These are phyloP conservation scores for Fusarium sacchari DNA, from an alignment of 2,329 filamentous ascomycete species.

Conservation along the genomic window DNA sequence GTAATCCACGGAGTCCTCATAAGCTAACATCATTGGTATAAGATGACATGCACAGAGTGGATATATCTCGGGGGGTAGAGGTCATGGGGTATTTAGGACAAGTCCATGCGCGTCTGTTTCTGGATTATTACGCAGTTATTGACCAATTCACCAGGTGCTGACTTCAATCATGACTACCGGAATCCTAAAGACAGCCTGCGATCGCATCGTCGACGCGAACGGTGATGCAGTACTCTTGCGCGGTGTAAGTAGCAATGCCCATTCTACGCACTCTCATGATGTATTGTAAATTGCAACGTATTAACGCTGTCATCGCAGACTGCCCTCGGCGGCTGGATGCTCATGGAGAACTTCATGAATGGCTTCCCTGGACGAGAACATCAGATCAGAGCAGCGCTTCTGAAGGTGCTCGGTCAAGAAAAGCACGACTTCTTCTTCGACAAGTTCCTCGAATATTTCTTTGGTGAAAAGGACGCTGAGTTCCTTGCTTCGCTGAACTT, in stretches of 20 bases:
- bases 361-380: constrained; percentile 67
- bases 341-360: constrained; percentile 72
- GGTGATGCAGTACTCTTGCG: constrained; percentile 57
- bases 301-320: not conserved
- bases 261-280: rapidly evolving
- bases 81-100: not conserved
- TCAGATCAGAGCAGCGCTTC: constrained; percentile 63
- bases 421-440: constrained; percentile 71
- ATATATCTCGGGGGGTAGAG: rapidly evolving
- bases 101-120: not conserved
- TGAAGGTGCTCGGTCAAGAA: constrained; percentile 62
- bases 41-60: not conserved
- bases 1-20: not conserved
- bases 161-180: constrained; percentile 10
- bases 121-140: not conserved
- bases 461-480: constrained; percentile 65
- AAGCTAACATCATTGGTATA: not conserved
- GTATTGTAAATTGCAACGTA: not conserved
- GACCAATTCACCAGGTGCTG: not conserved
- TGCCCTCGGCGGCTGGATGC: constrained; percentile 45
- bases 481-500: constrained; percentile 65
- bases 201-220: constrained; percentile 55
- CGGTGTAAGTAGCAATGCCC: constrained; percentile 25
- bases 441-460: constrained; percentile 66
- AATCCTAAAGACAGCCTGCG: constrained; percentile 41